These are phyloP conservation scores for Amanita exitialis DNA, from an alignment of 768 basidiomycete species.

Conservation along the genomic window DNA sequence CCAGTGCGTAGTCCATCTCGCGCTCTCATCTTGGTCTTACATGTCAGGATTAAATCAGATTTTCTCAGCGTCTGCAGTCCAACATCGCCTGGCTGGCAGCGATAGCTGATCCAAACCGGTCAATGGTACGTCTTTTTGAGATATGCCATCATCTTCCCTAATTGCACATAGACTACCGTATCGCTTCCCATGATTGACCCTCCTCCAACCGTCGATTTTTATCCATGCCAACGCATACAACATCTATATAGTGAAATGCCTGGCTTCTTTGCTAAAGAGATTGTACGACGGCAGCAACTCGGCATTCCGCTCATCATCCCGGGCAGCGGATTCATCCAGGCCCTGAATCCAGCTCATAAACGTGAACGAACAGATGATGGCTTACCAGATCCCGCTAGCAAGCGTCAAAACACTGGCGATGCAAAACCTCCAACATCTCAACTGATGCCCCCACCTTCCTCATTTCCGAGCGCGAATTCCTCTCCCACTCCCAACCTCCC, in stretches of 20 bases:
- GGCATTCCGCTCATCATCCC: conserved; percentile 10
- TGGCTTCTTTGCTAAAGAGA: conserved; percentile 50
- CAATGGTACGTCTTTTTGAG: conserved; percentile 28
- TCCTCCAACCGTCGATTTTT: conserved; percentile 39
- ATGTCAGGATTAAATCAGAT: conserved; percentile 29
- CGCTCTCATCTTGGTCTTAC: background rate
- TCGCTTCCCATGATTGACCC: conserved; percentile 49
- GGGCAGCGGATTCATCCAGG: conserved; percentile 8
- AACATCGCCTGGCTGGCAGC: conserved; percentile 67
- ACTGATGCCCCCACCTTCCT: conserved; percentile 33
- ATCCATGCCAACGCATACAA: conserved; percentile 48
- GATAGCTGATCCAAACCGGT: conserved; percentile 47
- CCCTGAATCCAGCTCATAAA: conserved; percentile 24
- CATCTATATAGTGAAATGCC: conserved; percentile 57
- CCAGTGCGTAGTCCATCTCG: conserved; percentile 35
- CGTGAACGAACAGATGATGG: conserved; percentile 51
- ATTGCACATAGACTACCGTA: conserved; percentile 20
- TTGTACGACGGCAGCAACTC: conserved; percentile 34
- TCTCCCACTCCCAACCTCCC: conserved; percentile 7
- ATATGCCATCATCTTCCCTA: conserved; percentile 1
- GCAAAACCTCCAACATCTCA: conserved; percentile 25
- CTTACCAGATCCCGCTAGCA: conserved; percentile 30
- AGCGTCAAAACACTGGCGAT: conserved; percentile 66
- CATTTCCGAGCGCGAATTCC: conserved; percentile 18
- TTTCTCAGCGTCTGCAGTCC: conserved; percentile 48